Evolutionary conservation across 768 basidiomycete genomes (phyloP).

Genomic region (Macrolepiota albuminosa): DNA sequence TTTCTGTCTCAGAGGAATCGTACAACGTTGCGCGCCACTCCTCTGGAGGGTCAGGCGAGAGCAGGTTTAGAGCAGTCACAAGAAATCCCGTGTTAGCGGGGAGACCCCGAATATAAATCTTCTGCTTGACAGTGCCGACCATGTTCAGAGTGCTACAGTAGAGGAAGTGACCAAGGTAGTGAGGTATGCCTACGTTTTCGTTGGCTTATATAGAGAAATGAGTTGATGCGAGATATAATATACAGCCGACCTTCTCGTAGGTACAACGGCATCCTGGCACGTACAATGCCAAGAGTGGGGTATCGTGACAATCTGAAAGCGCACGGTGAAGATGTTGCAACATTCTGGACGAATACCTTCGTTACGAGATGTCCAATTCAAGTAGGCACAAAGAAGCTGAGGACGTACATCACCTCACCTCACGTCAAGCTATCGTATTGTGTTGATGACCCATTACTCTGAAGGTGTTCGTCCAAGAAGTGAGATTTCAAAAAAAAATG

Average conservation of each 20-base stretch:
- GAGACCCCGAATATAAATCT: background rate
- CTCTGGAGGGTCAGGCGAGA: background rate
- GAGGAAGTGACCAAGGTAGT: background rate
- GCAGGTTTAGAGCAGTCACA: background rate
- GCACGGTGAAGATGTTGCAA: background rate
- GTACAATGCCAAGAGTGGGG: background rate
- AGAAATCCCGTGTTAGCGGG: background rate
- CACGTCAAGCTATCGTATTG: too few species aligned
- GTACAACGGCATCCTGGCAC: background rate
- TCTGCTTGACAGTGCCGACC: background rate
- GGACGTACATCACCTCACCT: background rate
- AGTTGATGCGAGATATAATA: too few species aligned
- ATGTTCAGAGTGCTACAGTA: background rate
- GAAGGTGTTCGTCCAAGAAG: too few species aligned
- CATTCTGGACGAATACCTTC: background rate
- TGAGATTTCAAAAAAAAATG: too few species aligned
- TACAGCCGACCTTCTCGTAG: background rate
- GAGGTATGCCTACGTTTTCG: background rate
- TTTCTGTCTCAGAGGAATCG: background rate
- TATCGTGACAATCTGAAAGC: background rate
- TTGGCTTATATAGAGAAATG: background rate
- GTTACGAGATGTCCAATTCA: background rate
- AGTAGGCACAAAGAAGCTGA: background rate
- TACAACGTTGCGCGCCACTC: conserved; percentile 1
- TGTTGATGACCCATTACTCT: too few species aligned